A percentile compares a stretch with the other conserved stretches of the same genome.
Evolutionary conservation across 2,329 filamentous ascomycete genomes (phyloP).

Genomic region (Aplosporella prunicola): DNA sequence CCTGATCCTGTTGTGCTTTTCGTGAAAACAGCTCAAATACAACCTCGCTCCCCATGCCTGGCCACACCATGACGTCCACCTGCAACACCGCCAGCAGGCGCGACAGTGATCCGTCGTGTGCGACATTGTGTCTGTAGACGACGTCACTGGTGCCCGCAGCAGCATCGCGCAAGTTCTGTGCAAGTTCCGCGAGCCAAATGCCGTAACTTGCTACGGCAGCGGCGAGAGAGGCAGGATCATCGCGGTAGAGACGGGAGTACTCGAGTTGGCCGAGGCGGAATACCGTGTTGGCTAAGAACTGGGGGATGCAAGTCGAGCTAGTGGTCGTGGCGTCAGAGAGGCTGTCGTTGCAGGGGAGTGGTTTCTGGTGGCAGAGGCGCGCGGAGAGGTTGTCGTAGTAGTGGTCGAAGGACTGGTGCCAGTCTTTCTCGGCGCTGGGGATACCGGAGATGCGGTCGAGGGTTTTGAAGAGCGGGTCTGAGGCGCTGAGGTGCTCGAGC

Average conservation of each 20-base stretch:
- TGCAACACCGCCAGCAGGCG: constrained; percentile 61
- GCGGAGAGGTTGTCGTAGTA: constrained; percentile 80
- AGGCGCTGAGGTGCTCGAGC: constrained; percentile 52
- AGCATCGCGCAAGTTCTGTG: constrained; percentile 51
- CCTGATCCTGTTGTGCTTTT: constrained; percentile 18
- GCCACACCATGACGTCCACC: constrained; percentile 70
- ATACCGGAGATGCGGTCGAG: constrained; percentile 65
- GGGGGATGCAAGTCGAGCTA: constrained; percentile 47
- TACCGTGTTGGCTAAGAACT: constrained; percentile 54
- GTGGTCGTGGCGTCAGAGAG: too few relatives aligned
- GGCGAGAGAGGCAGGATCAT: constrained; percentile 48
- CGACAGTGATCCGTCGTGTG: constrained; percentile 67
- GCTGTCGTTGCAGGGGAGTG: constrained; percentile 53
- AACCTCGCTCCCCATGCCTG: constrained; percentile 71
- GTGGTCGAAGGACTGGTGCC: constrained; percentile 66
- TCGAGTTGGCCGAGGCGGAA: constrained; percentile 74
- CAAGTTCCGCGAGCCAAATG: constrained; percentile 65
- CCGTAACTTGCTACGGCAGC: constrained; percentile 56
- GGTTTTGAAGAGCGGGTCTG: constrained; percentile 44
- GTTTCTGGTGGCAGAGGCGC: constrained; percentile 64
- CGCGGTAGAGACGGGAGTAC: constrained; percentile 69
- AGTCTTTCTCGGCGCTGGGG: constrained; percentile 44
- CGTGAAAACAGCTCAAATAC: constrained; percentile 74
- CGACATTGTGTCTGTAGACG: constrained; percentile 65
- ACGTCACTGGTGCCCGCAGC: constrained; percentile 34